Evolutionary conservation across 1,284 basidiomycete genomes (phyloP).

Genomic region (Sphagnurus paluster): DNA sequence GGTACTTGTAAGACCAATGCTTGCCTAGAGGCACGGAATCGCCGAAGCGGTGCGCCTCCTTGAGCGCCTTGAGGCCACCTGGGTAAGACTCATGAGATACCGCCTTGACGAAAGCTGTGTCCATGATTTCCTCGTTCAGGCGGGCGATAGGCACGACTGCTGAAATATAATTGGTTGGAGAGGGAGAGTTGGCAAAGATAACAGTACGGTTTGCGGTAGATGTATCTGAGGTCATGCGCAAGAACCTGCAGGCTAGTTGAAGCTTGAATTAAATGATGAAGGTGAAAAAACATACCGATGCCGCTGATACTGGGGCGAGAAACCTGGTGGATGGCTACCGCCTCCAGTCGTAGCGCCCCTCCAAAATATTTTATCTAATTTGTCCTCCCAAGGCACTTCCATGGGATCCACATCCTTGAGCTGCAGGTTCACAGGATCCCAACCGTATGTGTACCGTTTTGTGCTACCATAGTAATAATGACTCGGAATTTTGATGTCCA

Average conservation of each 20-base stretch:
- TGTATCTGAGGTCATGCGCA: constrained; percentile 74
- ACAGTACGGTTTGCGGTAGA: constrained; percentile 63
- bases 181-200: constrained; percentile 73
- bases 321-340: constrained; percentile 85
- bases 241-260: constrained; percentile 48
- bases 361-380: constrained; percentile 77
- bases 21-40: constrained; percentile 79
- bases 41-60: constrained; percentile 71
- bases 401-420: constrained; percentile 75
- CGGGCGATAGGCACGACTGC: constrained; percentile 58
- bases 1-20: constrained; percentile 92
- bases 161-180: constrained; percentile 58
- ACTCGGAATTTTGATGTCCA: constrained; percentile 89
- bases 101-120: constrained; percentile 84
- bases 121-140: constrained; percentile 84
- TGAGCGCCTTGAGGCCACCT: constrained; percentile 76
- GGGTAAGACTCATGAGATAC: constrained; percentile 72
- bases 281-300: constrained; percentile 63
- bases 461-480: constrained; percentile 92
- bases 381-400: constrained; percentile 83
- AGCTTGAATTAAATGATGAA: not conserved
- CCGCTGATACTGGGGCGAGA: constrained; percentile 82
- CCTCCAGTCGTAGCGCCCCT: constrained; percentile 92
- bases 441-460: constrained; percentile 85
- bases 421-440: constrained; percentile 74